Evolutionary conservation across 805 yeast species (phyloP), one percentile per base, ranked within the genome.

Genomic region (Hanseniaspora opuntiae): DNA sequence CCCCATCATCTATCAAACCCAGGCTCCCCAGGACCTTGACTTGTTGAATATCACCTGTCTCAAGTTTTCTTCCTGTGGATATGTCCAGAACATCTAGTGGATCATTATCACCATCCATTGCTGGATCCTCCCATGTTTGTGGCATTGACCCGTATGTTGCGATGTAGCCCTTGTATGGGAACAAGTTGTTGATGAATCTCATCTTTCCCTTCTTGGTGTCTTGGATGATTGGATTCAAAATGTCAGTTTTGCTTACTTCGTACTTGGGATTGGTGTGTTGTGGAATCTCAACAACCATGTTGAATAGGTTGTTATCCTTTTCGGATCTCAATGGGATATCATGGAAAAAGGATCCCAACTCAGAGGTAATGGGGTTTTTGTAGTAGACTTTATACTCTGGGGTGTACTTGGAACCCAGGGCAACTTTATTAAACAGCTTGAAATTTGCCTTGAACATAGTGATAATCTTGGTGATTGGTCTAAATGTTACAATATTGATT

Each of bases 91-190:
- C 89, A 64, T 90, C 98, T 57, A 90, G 71, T 3, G 98, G 98
- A 68, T 90, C 98, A 64, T 87, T 86, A 70, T 90, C 98, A 57
- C 98, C 98, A 39, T 62, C 66, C 48, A 36, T 64, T 58, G 46
- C 68, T 47, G 76, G 76, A 64, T 82, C 86, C 69, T 82, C 88
- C 88, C 88, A 82, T 47, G 88, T 82, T 70, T 90, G 97, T 60
- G 97, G 97, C 79, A 90, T 84, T 48, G 97, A 97, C 69, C 97
- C 98, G 69, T 90, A 90, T 76, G 93, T 93, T 75, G 88, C 96
- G 62, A 90, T 90, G 76, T 93, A 90, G 63, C 98, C 98, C 70
- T 93, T 95, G 76, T 86, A 95, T 52, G 98, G 98, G 86, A 90
- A 90, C 70, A 95, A 81, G 79, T 93, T 93, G 75, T 95, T 83